Evolutionary conservation across 768 basidiomycete species (phyloP).

Genomic region (Pilatotrama ljubarskyi): DNA sequence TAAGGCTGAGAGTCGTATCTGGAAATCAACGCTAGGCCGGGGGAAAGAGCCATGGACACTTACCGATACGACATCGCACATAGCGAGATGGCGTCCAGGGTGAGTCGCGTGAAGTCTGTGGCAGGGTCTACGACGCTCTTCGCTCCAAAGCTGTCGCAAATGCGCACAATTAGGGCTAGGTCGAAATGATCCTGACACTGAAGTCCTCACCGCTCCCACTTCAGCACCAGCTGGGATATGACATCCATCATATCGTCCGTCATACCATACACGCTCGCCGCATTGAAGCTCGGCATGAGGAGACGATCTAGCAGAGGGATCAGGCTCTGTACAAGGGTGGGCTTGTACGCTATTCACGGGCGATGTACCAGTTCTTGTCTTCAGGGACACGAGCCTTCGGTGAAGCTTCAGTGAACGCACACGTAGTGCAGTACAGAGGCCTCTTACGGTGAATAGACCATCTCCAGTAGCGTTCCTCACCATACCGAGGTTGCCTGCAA

Average conservation of each 20-base stretch:
- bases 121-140: constrained; percentile 41
- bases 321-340: not conserved
- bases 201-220: constrained; percentile 42
- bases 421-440: constrained; percentile 21
- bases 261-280: constrained; percentile 43
- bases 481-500: constrained; percentile 33
- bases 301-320: constrained; percentile 34
- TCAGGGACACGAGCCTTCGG: constrained; percentile 33
- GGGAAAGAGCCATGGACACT: not conserved
- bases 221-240: constrained; percentile 41
- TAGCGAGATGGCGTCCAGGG: constrained; percentile 48
- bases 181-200: not conserved
- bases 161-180: not conserved
- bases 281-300: constrained; percentile 44
- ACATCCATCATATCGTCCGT: constrained; percentile 50
- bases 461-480: constrained; percentile 41
- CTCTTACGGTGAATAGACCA: constrained; percentile 41
- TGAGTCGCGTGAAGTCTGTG: constrained; percentile 48
- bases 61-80: constrained; percentile 46
- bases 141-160: constrained; percentile 44
- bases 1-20: constrained; percentile 33
- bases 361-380: constrained; percentile 49
- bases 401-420: constrained; percentile 17
- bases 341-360: constrained; percentile 33
- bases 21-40: not conserved